Percentiles rank a stretch among this genome's conserved stretches.
These are phyloP conservation scores for Mycena epipterygia DNA, from an alignment of 768 basidiomycete species.

Conservation along the genomic window DNA sequence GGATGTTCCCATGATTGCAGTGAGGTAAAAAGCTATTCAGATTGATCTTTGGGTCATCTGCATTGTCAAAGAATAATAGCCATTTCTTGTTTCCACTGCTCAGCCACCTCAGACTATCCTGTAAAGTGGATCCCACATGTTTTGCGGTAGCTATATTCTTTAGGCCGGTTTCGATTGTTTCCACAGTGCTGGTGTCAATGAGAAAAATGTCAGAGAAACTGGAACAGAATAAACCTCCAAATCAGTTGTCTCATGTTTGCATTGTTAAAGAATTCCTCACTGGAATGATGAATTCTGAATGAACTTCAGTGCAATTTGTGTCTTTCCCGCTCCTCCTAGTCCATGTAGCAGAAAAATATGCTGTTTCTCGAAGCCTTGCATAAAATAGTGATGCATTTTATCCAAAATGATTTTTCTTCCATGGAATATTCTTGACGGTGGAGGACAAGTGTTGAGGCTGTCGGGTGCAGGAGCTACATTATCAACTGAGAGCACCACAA, in stretches of 20 bases:
- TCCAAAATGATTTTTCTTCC: not conserved
- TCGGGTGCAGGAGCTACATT: not conserved
- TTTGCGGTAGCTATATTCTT: too few relatives aligned
- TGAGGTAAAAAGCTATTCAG: constrained; percentile 12
- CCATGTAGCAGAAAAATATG: not conserved
- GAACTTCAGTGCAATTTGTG: not conserved
- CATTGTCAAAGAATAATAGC: constrained; percentile 2
- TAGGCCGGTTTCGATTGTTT: too few relatives aligned
- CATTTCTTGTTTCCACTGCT: not conserved
- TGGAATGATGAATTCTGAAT: not conserved
- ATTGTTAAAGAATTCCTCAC: not conserved
- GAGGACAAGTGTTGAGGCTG: not conserved
- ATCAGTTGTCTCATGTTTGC: not conserved
- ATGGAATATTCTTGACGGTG: not conserved
- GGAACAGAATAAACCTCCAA: too few relatives aligned
- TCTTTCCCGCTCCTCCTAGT: not conserved
- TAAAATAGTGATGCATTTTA: not conserved
- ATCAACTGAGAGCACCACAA: not conserved
- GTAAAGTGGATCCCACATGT: too few relatives aligned
- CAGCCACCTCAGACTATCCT: constrained; percentile 3
- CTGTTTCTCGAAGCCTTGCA: not conserved
- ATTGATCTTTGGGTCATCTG: constrained; percentile 9
- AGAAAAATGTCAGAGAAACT: not conserved
- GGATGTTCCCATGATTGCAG: constrained; percentile 19
- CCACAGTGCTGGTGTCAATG: not conserved